Evolutionary conservation across 169 alveolate species (phyloP).

Genomic region (Eimeria maxima): DNA sequence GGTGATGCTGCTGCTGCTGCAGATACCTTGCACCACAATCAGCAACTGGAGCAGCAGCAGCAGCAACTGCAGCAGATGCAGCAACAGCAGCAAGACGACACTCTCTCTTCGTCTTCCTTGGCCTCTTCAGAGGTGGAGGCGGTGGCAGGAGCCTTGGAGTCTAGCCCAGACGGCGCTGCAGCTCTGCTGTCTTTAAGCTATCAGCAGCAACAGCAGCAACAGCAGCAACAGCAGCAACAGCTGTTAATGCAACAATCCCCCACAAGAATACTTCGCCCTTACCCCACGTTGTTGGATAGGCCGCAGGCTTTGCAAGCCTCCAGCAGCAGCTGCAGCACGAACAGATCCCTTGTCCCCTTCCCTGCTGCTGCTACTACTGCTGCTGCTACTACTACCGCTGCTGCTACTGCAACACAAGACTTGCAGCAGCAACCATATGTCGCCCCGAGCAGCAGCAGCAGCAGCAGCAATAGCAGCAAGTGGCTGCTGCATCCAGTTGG

Average conservation of each 20-base stretch:
- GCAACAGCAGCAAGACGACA: conserved; percentile 20
- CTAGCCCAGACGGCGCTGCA: background rate
- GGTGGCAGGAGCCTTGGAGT: conserved; percentile 36
- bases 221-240: conserved; percentile 60
- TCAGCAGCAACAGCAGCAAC: conserved; percentile 61
- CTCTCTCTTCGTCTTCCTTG: conserved; percentile 1
- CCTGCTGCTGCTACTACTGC: conserved; percentile 8
- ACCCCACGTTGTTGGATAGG: conserved; percentile 57
- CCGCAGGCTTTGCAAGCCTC: conserved; percentile 40
- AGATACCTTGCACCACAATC: background rate
- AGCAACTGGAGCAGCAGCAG: conserved; percentile 52
- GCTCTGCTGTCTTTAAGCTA: background rate
- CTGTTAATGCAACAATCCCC: conserved; percentile 44
- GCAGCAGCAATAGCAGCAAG: conserved; percentile 64
- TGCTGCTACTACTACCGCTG: conserved; percentile 32
- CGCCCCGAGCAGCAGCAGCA: conserved; percentile 27
- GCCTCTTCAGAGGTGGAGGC: conserved; percentile 45
- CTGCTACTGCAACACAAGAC: background rate
- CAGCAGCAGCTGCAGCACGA: conserved; percentile 35
- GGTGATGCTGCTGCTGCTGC: background rate
- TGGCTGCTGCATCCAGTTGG: conserved; percentile 15
- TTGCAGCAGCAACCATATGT: background rate
- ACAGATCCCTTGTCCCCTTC: background rate
- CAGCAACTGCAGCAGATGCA: conserved; percentile 2
- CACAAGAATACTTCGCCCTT: conserved; percentile 7